Evolutionary conservation across 2,329 filamentous ascomycete genomes (phyloP), one percentile per base, ranked within the genome.

Genomic region (Fusarium goolgardi): DNA sequence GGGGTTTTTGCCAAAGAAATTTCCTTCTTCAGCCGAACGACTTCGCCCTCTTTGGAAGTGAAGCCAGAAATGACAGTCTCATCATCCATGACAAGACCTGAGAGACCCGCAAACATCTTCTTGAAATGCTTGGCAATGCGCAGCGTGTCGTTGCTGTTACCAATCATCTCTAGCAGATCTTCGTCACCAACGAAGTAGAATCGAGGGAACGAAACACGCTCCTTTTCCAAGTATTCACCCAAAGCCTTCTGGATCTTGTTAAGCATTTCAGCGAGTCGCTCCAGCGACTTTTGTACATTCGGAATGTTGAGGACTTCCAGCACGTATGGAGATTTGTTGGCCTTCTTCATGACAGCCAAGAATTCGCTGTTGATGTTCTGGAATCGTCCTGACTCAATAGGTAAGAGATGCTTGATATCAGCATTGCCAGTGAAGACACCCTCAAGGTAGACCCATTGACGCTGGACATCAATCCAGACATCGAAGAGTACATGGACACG

Each of bases 171-270:
- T 25, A 99, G 85, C 59, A 99, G 83, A 80, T 99, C 96, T 77
- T 99, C 96, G 75, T 99, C 96, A 78, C 96, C 96, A 58, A 99
- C 96, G 74, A 99, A 99, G 83, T 99, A 99, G 84, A 99, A 99
- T 60, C 96, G 90, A 44, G 96, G 96, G 82, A 99, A 99, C 0
- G 95, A 97, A 0, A 98, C 92, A 80, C 96, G 90, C 81, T 99
- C 96, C 75, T 96, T 94, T 80, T 99, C 96, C 35, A 99, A 88
- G 75, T 99, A 99, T 81, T 99, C 96, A 80, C 96, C 96, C 12
- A 99, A 87, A 4, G 96, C 96, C 81, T 99, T 99, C 75, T 99
- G 96, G 64, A 99, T 99, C 84, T 98, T 98, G 87, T 97, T 97
- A 59, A 99, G 86, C 71, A 98, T 85, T 77, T 99, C 96, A n/a